Evolutionary conservation across 2,329 filamentous ascomycete genomes (phyloP).

Genomic region (Scytalidium lignicola): DNA sequence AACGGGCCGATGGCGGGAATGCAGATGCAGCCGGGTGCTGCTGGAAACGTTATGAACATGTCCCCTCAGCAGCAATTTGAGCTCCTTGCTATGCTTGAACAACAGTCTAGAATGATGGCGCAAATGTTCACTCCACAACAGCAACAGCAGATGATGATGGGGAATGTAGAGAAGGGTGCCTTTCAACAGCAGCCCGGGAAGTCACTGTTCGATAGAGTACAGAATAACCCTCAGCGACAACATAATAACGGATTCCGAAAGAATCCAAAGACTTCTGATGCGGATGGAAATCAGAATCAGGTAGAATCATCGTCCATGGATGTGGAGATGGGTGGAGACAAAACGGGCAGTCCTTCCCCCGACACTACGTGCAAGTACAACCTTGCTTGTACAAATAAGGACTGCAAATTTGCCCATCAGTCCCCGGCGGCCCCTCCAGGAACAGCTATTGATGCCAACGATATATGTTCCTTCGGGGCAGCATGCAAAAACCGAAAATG

Average conservation of each 20-base stretch:
- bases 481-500: slow-evolving; percentile 97
- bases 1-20: slow-evolving; percentile 38
- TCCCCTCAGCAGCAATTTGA: slow-evolving; percentile 67
- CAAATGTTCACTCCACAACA: slow-evolving; percentile 54
- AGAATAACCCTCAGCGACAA: slow-evolving; percentile 31
- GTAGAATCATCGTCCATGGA: slow-evolving; percentile 41
- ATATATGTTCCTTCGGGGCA: slow-evolving; percentile 77
- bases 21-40: slow-evolving; percentile 33
- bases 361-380: slow-evolving; percentile 86
- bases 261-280: slow-evolving; percentile 6
- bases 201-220: slow-evolving; percentile 72
- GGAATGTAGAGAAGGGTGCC: slow-evolving; percentile 44
- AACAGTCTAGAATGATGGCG: slow-evolving; percentile 82
- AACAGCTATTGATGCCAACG: slow-evolving; percentile 69
- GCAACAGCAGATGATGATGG: slow-evolving; percentile 52
- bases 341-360: slow-evolving; percentile 47
- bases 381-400: slow-evolving; percentile 77
- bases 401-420: slow-evolving; percentile 92
- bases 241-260: slow-evolving; percentile 17
- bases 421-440: slow-evolving; percentile 82
- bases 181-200: slow-evolving; percentile 39
- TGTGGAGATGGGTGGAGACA: slow-evolving; percentile 56
- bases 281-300: slow-evolving; percentile 16
- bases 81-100: slow-evolving; percentile 72
- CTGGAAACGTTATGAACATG: slow-evolving; percentile 46